phyloP scores from a whole-genome alignment of 2,329 filamentous ascomycete genomes.

The Trichoderma atrobrunneum region DNA sequence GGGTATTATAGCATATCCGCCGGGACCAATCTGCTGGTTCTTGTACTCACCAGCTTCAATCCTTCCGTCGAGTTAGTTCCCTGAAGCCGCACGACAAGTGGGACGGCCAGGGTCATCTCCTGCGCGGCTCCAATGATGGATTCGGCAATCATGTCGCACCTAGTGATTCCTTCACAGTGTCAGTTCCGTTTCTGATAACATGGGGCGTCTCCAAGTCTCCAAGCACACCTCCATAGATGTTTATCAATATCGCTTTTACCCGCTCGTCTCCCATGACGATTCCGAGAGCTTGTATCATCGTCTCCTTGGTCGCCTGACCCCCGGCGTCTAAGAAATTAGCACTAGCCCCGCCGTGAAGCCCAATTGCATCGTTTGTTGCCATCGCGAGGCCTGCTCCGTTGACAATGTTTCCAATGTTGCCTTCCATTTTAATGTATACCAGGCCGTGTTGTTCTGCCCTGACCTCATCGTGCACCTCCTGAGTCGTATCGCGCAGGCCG shows the following conservation, averaged over 20 bases:
- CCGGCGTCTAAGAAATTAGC: slow-evolving; percentile 90
- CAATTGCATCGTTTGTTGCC: slow-evolving; percentile 83
- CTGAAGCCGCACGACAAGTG: slow-evolving; percentile 46
- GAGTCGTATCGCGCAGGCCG: slow-evolving; percentile 32
- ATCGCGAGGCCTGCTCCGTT: slow-evolving; percentile 89
- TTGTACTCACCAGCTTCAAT: slow-evolving; percentile 38
- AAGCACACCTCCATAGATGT: slow-evolving; percentile 48
- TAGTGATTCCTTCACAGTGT: slow-evolving; percentile 41
- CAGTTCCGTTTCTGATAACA: neutral
- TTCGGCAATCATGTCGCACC: slow-evolving; percentile 51
- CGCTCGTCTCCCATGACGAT: slow-evolving; percentile 68
- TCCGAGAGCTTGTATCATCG: slow-evolving; percentile 73
- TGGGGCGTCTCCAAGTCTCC: neutral
- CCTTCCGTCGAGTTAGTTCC: slow-evolving; percentile 45
- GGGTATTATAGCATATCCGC: neutral
- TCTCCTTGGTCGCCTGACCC: slow-evolving; percentile 80
- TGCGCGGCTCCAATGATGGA: slow-evolving; percentile 44
- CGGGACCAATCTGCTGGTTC: slow-evolving; percentile 4
- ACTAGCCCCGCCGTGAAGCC: slow-evolving; percentile 62
- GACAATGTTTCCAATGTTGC: slow-evolving; percentile 76
- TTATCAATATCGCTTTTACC: slow-evolving; percentile 64
- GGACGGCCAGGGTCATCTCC: slow-evolving; percentile 39
- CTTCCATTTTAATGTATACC: slow-evolving; percentile 66
- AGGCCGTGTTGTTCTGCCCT: slow-evolving; percentile 61
- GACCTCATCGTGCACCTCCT: slow-evolving; percentile 35